Percentiles rank a stretch among this genome's conserved stretches.
Conservation (phyloP, 495 filamentous ascomycete species). For the Penicillium arizonense region DNA sequence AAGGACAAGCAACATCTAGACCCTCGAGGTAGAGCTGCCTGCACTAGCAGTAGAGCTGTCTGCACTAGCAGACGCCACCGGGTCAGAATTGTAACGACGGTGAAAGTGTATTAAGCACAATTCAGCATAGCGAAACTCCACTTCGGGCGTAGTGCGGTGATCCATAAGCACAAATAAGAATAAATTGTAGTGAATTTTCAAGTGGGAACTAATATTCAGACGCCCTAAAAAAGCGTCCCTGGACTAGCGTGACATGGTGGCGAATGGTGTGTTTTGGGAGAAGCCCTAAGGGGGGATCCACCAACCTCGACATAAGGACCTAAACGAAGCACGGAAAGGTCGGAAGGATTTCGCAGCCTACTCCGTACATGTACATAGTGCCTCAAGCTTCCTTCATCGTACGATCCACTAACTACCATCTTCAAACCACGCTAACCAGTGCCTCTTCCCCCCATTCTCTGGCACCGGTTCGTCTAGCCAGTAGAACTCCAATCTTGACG, state of each 20-base stretch:
- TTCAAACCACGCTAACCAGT: conserved; percentile 13
- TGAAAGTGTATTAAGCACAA: not conserved
- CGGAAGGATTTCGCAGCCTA: not conserved
- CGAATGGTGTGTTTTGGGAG: not conserved
- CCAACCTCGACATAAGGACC: no score
- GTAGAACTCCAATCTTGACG: conserved; percentile 11
- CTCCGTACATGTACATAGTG: not conserved
- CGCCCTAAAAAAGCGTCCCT: not conserved
- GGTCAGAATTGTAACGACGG: not conserved
- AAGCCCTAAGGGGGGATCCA: not conserved
- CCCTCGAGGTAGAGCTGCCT: not conserved
- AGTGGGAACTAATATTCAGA: not conserved
- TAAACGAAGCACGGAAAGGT: not conserved
- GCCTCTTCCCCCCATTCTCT: conserved; percentile 3
- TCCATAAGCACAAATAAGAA: not conserved
- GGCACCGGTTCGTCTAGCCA: conserved; percentile 23
- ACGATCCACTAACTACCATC: conserved; percentile 16
- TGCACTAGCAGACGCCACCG: not conserved
- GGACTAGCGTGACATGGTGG: not conserved
- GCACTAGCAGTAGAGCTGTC: not conserved
- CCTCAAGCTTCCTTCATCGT: not conserved
- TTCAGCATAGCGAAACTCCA: not conserved
- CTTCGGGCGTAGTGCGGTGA: not conserved
- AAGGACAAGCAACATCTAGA: not conserved
- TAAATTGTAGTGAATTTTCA: not conserved